Conservation (phyloP, 805 yeast genomes). For the Sugiyamaella lignohabitans region DNA sequence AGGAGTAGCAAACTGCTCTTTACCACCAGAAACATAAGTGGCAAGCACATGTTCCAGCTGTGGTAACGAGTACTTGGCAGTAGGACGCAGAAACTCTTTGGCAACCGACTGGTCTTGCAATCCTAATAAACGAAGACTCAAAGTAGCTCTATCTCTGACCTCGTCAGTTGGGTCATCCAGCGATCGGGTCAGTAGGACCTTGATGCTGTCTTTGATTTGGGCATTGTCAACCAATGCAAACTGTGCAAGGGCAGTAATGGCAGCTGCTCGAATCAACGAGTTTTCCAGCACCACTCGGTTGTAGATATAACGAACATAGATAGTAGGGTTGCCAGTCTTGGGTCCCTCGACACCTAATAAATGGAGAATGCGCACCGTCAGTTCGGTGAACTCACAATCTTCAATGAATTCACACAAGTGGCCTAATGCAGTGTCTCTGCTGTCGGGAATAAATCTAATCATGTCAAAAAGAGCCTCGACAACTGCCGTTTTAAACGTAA, state of each 20-base stretch:
- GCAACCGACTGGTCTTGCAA: conserved; percentile 33
- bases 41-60: conserved; percentile 74
- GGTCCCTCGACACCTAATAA: conserved; percentile 95
- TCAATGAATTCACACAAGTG: conserved; percentile 94
- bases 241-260: conserved; percentile 81
- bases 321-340: conserved; percentile 71
- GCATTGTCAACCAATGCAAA: conserved; percentile 74
- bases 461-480: conserved; percentile 91
- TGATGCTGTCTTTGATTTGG: conserved; percentile 59
- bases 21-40: conserved; percentile 53
- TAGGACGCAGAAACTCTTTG: conserved; percentile 54
- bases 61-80: conserved; percentile 62
- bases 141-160: conserved; percentile 94
- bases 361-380: conserved; percentile 88
- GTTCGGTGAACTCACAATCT: conserved; percentile 94
- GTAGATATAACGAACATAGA: conserved; percentile 91
- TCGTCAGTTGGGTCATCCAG: conserved; percentile 89
- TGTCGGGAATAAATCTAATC: conserved; percentile 77
- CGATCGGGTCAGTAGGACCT: conserved; percentile 72
- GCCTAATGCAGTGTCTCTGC: conserved; percentile 76
- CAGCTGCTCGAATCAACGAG: conserved; percentile 91
- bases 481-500: conserved; percentile 74
- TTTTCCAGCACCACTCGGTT: conserved; percentile 95
- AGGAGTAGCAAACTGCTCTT: conserved; percentile 42
- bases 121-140: conserved; percentile 64